These are phyloP conservation scores for Chiua sp. DNA, from an alignment of 1,284 basidiomycete genomes.

Conservation along the genomic window DNA sequence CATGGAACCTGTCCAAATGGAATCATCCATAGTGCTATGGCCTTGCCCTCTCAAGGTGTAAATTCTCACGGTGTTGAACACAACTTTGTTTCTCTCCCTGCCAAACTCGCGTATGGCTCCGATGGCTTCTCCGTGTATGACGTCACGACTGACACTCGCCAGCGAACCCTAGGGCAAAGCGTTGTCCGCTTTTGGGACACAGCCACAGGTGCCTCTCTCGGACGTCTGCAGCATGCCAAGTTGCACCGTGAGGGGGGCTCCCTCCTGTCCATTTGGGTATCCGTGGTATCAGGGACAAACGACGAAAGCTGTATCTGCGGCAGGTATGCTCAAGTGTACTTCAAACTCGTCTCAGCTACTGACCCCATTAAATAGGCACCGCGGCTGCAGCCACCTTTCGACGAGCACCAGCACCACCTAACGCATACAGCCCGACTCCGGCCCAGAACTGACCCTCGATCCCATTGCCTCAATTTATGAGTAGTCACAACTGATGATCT, in stretches of 20 bases:
- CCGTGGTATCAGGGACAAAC: neutral
- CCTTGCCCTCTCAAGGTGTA: too few species aligned
- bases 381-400: too few species aligned
- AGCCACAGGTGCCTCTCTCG: neutral
- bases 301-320: neutral
- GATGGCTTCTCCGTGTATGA: too few species aligned
- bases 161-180: too few species aligned
- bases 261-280: neutral
- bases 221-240: neutral
- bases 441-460: too few species aligned
- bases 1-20: too few species aligned
- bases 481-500: too few species aligned
- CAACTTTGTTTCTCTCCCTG: too few species aligned
- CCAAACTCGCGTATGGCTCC: too few species aligned
- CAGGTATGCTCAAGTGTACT: neutral
- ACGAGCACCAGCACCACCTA: neutral
- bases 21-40: too few species aligned
- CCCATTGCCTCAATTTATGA: too few species aligned
- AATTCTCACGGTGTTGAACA: too few species aligned
- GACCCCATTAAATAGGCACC: neutral
- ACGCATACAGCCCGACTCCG: neutral
- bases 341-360: neutral
- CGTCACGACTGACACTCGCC: neutral
- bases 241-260: neutral
- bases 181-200: neutral